Evolutionary conservation across 495 filamentous ascomycete genomes (phyloP).

Genomic region (Letharia columbiana): DNA sequence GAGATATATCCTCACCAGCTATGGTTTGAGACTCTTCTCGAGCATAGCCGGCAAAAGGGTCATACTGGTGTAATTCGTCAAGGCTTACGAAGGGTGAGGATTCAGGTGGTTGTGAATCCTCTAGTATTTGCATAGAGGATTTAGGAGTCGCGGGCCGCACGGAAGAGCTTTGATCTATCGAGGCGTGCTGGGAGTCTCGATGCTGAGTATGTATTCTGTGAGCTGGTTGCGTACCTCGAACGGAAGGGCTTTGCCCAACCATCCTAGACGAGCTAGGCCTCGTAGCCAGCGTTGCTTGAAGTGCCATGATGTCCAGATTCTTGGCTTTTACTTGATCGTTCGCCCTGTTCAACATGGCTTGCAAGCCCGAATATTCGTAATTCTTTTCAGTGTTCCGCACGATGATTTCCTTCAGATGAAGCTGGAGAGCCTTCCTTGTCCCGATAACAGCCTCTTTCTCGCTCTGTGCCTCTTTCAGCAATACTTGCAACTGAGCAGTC

Average conservation of each 20-base stretch:
- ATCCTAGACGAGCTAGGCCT: neutral
- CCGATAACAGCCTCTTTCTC: conserved; percentile 2
- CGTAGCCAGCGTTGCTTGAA: neutral
- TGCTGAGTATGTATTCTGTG: neutral
- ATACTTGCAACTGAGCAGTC: neutral
- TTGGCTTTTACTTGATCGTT: neutral
- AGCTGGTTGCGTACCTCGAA: neutral
- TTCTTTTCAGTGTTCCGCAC: neutral
- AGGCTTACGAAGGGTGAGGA: neutral
- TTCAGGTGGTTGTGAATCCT: neutral
- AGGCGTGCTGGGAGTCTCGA: neutral
- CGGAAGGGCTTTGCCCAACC: neutral
- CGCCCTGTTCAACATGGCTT: neutral
- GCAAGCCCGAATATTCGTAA: neutral
- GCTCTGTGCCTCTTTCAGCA: neutral
- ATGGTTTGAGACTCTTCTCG: too few relatives aligned
- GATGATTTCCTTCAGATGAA: conserved; percentile 7
- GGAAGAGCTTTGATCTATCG: neutral
- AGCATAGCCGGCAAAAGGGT: neutral
- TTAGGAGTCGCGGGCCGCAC: neutral
- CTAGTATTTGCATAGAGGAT: neutral
- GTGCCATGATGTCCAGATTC: neutral
- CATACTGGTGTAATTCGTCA: neutral
- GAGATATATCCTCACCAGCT: too few relatives aligned
- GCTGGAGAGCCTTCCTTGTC: neutral